Evolutionary conservation across 768 basidiomycete genomes (phyloP).

Genomic region (Polyporus arcularius): DNA sequence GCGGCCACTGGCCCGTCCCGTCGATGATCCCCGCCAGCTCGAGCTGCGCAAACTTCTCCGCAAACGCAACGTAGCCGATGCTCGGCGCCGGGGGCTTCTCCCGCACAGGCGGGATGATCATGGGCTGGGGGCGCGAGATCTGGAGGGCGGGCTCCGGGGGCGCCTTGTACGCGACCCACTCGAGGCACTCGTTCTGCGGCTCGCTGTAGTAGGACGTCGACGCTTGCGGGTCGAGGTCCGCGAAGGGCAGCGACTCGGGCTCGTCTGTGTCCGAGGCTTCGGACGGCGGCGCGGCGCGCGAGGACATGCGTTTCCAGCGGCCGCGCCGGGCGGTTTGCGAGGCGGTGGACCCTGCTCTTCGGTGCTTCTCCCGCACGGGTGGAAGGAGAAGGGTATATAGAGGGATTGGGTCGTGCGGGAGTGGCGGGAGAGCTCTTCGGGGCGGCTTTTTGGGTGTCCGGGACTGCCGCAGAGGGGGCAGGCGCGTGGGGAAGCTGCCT

Average conservation of each 20-base stretch:
- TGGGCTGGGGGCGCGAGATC: conserved; percentile 22
- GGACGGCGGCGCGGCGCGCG: conserved; percentile 25
- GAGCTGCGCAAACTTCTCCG: conserved; percentile 14
- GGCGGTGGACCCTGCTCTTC: neutral
- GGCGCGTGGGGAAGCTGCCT: neutral
- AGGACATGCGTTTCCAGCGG: conserved; percentile 32
- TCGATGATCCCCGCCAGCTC: conserved; percentile 21
- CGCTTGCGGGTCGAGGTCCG: conserved; percentile 19
- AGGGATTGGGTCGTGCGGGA: neutral
- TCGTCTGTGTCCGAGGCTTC: conserved; percentile 18
- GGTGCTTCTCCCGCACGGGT: neutral
- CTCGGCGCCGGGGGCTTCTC: conserved; percentile 14
- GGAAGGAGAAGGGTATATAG: neutral
- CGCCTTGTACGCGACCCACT: conserved; percentile 8
- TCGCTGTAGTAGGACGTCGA: neutral
- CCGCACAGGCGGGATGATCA: conserved; percentile 3
- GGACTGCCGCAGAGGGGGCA: neutral
- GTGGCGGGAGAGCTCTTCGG: neutral
- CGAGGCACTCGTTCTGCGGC: neutral
- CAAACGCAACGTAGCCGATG: conserved; percentile 23
- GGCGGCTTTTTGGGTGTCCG: neutral
- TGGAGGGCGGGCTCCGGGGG: conserved; percentile 14
- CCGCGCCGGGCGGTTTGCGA: neutral
- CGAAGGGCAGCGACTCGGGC: conserved; percentile 22
- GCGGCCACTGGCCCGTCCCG: conserved; percentile 19